Conservation (phyloP, 768 basidiomycete species). For the Suillus occidentalis region DNA sequence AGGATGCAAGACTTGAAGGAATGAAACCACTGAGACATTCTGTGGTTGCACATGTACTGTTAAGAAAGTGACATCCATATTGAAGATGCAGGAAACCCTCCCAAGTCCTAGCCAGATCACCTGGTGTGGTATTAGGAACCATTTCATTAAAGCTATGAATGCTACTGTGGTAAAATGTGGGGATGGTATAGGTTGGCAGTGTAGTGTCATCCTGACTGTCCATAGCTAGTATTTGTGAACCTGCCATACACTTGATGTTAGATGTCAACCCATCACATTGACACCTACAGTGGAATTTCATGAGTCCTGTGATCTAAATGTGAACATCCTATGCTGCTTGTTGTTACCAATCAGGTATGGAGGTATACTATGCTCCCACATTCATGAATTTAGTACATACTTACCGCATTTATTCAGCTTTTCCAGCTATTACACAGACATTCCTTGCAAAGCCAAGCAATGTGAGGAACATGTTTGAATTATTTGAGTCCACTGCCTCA, state of each 20-base stretch:
- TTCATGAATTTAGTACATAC: background rate
- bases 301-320: too few relatives aligned
- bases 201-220: too few relatives aligned
- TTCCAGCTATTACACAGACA: too few relatives aligned
- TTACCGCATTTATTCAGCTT: constrained; percentile 32
- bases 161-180: background rate
- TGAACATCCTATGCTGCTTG: constrained; percentile 59
- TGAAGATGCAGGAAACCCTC: background rate
- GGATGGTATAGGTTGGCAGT: background rate
- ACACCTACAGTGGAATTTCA: too few relatives aligned
- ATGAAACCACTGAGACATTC: background rate
- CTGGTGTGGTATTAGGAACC: background rate
- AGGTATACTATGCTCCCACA: constrained; percentile 9
- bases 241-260: too few relatives aligned
- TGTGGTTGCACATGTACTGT: background rate
- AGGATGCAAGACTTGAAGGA: background rate
- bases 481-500: background rate
- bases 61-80: background rate
- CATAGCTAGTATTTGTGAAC: too few relatives aligned
- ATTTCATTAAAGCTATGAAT: background rate
- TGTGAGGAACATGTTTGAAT: constrained; percentile 36
- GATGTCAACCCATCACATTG: too few relatives aligned
- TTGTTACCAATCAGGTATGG: constrained; percentile 66
- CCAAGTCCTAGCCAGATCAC: background rate
- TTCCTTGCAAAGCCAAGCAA: constrained; percentile 59